Evolutionary conservation across 208 protist genomes (phyloP), one percentile per base, ranked within the genome.

Genomic region (Trypanosoma scelopori): DNA sequence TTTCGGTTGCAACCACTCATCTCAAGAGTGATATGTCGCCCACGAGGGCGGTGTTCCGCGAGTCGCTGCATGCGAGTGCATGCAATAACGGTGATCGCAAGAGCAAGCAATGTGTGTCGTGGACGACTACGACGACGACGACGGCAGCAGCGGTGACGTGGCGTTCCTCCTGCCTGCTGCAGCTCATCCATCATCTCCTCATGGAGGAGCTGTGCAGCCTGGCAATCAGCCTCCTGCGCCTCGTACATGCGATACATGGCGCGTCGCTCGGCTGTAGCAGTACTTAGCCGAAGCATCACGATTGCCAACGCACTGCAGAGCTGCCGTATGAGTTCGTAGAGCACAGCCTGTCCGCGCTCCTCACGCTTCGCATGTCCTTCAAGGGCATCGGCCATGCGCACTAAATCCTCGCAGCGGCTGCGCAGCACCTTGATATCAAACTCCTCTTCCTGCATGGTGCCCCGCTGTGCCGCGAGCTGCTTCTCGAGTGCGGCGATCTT

Each of bases 351-450:
- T 18, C 20, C 20, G 18, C n/a, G 22, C 20, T 46, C 27, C 18
- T 65, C 52, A 27, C 68, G 68, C 37, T 53, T 16, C 7, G 49
- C 59, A 13, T 57, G 58, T 2, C 22, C 32, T 43, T 66, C 68
- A 6, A 73, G 59, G 3, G 46, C 48, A 27, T 58, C 32, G 47
- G 45, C 37, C 42, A 73, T 62, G 15, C 16, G 22, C 7, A 60
- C 32, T 22, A 73, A 42, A 46, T 66, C 68, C 25, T 66, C 59
- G 25, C 68, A 73, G 11, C 68, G 58, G 41, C 41, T 7, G 25
- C 51, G 68, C 1, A 73, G 45, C 39, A 52, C 50, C 22, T 45
- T 39, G 9, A 62, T 50, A 30, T 73, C 68, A 66, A 73, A 73
- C 15, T 65, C 41, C 41, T 55, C 27, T 22, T 73, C 68, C 16